These are phyloP conservation scores for Dryas alaskensis DNA, from an alignment of 306 rosid species.

Conservation along the genomic window DNA sequence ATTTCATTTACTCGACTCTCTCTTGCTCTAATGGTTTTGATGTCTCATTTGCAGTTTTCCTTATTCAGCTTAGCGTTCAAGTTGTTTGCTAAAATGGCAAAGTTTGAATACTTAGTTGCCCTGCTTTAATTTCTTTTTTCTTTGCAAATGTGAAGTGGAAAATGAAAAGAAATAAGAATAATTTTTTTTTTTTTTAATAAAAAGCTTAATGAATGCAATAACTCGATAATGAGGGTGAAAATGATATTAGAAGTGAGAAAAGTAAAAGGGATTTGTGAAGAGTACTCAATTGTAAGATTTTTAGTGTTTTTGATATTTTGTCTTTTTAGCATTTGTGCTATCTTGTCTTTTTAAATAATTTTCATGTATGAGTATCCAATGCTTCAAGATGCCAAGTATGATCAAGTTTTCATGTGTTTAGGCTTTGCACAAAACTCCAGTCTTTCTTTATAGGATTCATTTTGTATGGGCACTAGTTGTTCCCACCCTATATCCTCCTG, in stretches of 20 bases:
- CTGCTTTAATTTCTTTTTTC: neutral
- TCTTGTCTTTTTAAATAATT: neutral
- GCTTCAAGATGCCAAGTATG: neutral
- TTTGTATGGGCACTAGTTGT: neutral
- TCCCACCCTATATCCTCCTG: neutral
- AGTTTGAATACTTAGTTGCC: conserved; percentile 7
- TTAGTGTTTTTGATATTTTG: neutral
- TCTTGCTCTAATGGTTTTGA: neutral
- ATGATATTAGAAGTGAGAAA: neutral
- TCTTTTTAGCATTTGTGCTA: neutral
- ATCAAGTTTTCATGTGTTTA: neutral
- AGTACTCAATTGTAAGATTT: neutral
- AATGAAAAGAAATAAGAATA: neutral
- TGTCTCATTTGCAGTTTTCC: neutral
- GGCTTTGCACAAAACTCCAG: neutral
- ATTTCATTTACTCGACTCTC: too few species aligned
- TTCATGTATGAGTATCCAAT: neutral
- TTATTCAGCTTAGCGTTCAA: conserved; percentile 27
- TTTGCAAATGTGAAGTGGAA: neutral
- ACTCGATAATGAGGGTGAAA: neutral
- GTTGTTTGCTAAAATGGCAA: conserved; percentile 47
- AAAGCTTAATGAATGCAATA: neutral
- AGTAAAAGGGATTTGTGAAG: neutral
- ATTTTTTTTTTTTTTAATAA: neutral
- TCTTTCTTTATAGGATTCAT: neutral